Evolutionary conservation across 1,284 basidiomycete genomes (phyloP).

Genomic region (Trametes pubescens): DNA sequence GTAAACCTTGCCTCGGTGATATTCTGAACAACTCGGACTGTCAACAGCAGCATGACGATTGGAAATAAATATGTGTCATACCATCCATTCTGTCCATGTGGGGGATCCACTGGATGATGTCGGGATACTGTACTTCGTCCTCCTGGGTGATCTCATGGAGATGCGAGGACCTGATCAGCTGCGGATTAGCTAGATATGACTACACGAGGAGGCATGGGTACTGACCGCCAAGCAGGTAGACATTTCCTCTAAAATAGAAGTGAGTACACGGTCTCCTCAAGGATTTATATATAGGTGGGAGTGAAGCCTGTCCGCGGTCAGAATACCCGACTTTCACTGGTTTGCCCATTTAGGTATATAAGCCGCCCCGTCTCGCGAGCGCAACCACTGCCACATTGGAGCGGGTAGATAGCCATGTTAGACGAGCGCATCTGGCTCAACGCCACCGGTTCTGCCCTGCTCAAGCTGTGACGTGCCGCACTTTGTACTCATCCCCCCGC

Average conservation of each 20-base stretch:
- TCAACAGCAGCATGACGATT: not conserved
- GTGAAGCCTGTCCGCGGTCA: too few species aligned
- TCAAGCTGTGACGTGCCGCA: too few species aligned
- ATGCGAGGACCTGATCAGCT: not conserved
- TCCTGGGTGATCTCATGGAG: not conserved
- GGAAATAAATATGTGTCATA: not conserved
- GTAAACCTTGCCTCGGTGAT: not conserved
- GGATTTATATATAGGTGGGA: too few species aligned
- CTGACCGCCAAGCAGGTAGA: constrained; percentile 8
- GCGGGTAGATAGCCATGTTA: too few species aligned
- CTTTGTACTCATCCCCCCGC: too few species aligned
- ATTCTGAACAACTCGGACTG: not conserved
- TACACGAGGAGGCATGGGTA: not conserved
- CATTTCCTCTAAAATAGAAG: not conserved
- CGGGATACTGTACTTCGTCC: constrained; percentile 19
- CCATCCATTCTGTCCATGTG: constrained; percentile 16
- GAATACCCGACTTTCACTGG: too few species aligned
- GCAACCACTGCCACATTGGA: too few species aligned
- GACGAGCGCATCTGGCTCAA: too few species aligned
- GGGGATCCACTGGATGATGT: constrained; percentile 28
- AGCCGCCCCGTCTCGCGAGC: too few species aligned
- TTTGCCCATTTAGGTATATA: too few species aligned
- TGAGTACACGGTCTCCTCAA: not conserved
- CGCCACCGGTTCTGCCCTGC: too few species aligned
- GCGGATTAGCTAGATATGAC: not conserved